Percentiles rank a stretch among this genome's conserved stretches.
These are phyloP conservation scores for Neoboletus subvelutipes DNA, from an alignment of 768 basidiomycete genomes.

Conservation along the genomic window DNA sequence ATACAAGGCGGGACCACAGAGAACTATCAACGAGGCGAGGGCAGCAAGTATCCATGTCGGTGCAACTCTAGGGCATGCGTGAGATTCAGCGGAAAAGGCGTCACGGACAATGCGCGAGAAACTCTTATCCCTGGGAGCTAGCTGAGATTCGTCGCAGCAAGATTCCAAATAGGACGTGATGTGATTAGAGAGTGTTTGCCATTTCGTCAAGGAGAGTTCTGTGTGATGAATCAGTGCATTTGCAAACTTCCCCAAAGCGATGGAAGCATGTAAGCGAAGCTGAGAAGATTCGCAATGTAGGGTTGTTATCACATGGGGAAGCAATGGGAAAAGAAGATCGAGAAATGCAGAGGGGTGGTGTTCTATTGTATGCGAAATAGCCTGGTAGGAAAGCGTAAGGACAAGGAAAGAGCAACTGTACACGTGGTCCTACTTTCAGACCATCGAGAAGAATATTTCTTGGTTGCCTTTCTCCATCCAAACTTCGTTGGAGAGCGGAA, in stretches of 20 bases:
- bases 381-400: conserved; percentile 19
- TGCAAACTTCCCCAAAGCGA: conserved; percentile 27
- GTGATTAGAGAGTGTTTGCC: conserved; percentile 25
- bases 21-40: conserved; percentile 46
- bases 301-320: conserved; percentile 22
- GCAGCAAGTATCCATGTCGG: conserved; percentile 47
- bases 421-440: conserved; percentile 25
- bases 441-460: conserved; percentile 22
- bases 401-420: neutral
- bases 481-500: conserved; percentile 35
- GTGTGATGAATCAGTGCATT: conserved; percentile 29
- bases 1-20: conserved; percentile 47
- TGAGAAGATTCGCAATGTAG: conserved; percentile 15
- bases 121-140: neutral
- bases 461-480: conserved; percentile 31
- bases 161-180: conserved; percentile 28
- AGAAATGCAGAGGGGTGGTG: conserved; percentile 17
- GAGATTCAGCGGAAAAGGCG: conserved; percentile 28
- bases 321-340: conserved; percentile 17
- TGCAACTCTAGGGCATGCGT: conserved; percentile 20
- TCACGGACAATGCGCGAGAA: conserved; percentile 29
- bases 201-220: conserved; percentile 32
- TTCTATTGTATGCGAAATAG: conserved; percentile 24
- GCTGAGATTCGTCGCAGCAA: conserved; percentile 10
- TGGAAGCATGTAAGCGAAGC: conserved; percentile 23